Percentiles rank a stretch among this genome's conserved stretches.
These are phyloP conservation scores for Porogramme epimiltina DNA, from an alignment of 1,284 basidiomycete species.

Conservation along the genomic window DNA sequence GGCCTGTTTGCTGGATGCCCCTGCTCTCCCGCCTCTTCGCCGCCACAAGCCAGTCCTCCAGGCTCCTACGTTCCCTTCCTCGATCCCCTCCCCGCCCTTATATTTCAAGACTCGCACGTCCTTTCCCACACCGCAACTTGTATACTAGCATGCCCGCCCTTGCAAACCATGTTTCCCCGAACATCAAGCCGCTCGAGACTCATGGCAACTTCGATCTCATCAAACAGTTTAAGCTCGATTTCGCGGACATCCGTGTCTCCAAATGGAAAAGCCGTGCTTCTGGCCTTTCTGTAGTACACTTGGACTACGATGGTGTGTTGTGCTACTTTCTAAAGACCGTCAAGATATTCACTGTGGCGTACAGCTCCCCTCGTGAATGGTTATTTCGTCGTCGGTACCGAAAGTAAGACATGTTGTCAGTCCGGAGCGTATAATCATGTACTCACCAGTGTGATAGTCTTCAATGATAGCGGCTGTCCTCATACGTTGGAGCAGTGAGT, in stretches of 20 bases:
- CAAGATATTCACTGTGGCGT: constrained; percentile 8
- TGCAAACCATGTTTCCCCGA: constrained; percentile 12
- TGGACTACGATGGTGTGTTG: constrained; percentile 79
- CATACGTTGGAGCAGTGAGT: constrained; percentile 92
- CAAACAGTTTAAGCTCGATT: constrained; percentile 70
- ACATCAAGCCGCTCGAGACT: constrained; percentile 29
- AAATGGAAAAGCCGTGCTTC: constrained; percentile 85
- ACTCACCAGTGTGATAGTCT: constrained; percentile 55
- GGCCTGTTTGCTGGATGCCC: constrained; percentile 20
- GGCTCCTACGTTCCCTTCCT: constrained; percentile 17
- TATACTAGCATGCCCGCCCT: constrained; percentile 25
- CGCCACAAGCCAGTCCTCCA: constrained; percentile 18
- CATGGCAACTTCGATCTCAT: constrained; percentile 83
- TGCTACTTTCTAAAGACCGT: neutral
- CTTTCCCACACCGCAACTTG: constrained; percentile 7
- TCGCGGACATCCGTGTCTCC: constrained; percentile 75
- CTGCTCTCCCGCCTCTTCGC: constrained; percentile 21
- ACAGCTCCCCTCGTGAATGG: constrained; percentile 89
- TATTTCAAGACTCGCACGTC: constrained; percentile 1
- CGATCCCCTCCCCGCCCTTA: constrained; percentile 8
- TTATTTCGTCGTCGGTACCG: constrained; percentile 91
- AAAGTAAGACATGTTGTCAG: constrained; percentile 61
- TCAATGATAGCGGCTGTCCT: constrained; percentile 91
- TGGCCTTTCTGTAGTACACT: constrained; percentile 78
- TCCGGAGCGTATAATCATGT: neutral